phyloP scores from a whole-genome alignment of 179 eudicot genomes.

The Silene coronaria region DNA sequence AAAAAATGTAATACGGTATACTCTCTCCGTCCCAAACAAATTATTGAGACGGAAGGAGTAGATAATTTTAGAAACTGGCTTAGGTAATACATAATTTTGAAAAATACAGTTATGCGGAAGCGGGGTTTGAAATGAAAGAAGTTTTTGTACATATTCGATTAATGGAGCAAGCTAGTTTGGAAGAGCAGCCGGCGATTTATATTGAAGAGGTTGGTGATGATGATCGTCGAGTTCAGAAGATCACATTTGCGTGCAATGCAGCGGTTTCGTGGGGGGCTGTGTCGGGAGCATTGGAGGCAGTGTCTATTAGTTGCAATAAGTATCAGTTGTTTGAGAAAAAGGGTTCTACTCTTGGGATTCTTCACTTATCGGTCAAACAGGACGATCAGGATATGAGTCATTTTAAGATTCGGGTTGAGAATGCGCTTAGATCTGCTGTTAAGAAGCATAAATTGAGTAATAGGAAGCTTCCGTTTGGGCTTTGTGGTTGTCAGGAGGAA shows the following conservation, averaged over 20 bases:
- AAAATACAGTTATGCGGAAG: conserved; percentile 70
- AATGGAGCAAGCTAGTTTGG: conserved; percentile 70
- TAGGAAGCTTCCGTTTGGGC: conserved; percentile 84
- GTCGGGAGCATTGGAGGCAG: conserved; percentile 59
- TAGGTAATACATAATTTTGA: no score
- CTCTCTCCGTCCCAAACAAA: no score
- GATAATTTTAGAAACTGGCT: no score
- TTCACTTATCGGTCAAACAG: conserved; percentile 46
- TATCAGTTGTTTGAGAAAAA: conserved; percentile 85
- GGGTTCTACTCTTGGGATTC: conserved; percentile 67
- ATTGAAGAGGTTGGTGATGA: conserved; percentile 51
- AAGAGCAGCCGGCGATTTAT: conserved; percentile 69
- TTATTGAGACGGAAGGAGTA: no score
- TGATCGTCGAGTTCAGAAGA: conserved; percentile 52
- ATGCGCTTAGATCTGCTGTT: conserved; percentile 62
- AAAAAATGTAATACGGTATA: no score
- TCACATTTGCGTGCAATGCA: conserved; percentile 81
- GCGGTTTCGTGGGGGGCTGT: conserved; percentile 71
- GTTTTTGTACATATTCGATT: conserved; percentile 77
- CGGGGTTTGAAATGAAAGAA: conserved; percentile 93
- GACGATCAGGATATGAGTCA: conserved; percentile 54
- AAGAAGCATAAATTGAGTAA: conserved; percentile 59
- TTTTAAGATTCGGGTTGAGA: conserved; percentile 56
- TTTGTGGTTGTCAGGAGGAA: conserved; percentile 95
- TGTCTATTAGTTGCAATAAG: conserved; percentile 71